Conservation (phyloP, 306 rosid species). For the Sophora flavescens region DNA sequence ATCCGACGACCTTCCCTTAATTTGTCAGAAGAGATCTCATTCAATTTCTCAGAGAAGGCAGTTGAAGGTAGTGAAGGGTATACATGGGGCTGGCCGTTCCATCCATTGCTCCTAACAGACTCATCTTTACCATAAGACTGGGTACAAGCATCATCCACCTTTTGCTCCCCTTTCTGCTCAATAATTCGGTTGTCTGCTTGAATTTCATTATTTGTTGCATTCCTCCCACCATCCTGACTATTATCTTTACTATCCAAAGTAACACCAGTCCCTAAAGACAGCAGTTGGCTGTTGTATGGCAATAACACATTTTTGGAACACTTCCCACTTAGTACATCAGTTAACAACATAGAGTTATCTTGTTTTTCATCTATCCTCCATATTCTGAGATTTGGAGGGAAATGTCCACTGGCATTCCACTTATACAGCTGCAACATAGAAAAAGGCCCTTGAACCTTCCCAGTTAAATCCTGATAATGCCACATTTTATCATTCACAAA, state of each 20-base stretch:
- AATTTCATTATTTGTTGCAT: slow-evolving; percentile 45
- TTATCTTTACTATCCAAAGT: slow-evolving; percentile 49
- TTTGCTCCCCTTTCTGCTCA: slow-evolving; percentile 51
- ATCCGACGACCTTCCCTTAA: slow-evolving; percentile 52
- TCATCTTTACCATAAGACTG: slow-evolving; percentile 57
- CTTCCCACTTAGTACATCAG: slow-evolving; percentile 64
- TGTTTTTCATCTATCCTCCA: slow-evolving; percentile 78
- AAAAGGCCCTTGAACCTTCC: slow-evolving; percentile 93
- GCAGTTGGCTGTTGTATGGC: slow-evolving; percentile 48
- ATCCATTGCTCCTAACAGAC: slow-evolving; percentile 57
- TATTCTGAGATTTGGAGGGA: slow-evolving; percentile 78
- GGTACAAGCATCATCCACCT: slow-evolving; percentile 53
- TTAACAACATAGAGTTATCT: slow-evolving; percentile 66
- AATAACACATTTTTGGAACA: slow-evolving; percentile 53
- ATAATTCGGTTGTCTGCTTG: slow-evolving; percentile 43
- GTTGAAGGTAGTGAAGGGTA: slow-evolving; percentile 54
- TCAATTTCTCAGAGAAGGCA: slow-evolving; percentile 49
- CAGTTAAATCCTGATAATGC: slow-evolving; percentile 90
- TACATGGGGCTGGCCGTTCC: slow-evolving; percentile 57
- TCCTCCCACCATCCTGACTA: slow-evolving; percentile 53
- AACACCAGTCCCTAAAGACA: slow-evolving; percentile 53
- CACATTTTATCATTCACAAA: slow-evolving; percentile 64
- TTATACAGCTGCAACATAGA: slow-evolving; percentile 69
- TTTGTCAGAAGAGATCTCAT: slow-evolving; percentile 48
- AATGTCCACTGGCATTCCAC: slow-evolving; percentile 73